A percentile compares a stretch with the other conserved stretches of the same genome.
These are phyloP conservation scores for Kurtzmaniella cleridarum DNA, from an alignment of 805 yeast species.

Conservation along the genomic window DNA sequence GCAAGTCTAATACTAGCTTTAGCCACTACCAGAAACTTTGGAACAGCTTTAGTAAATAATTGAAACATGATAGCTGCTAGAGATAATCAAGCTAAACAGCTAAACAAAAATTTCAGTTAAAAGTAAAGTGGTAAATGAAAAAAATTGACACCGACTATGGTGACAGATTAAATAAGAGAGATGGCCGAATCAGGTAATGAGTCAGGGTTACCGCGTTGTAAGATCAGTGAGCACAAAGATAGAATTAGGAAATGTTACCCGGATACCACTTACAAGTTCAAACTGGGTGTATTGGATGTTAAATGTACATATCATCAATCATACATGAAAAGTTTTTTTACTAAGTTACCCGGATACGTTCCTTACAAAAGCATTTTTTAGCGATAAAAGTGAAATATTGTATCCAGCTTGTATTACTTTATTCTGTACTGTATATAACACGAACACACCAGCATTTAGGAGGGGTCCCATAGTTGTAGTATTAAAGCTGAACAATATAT, in stretches of 20 bases:
- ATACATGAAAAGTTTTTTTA: too few relatives aligned
- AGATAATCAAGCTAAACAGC: too few relatives aligned
- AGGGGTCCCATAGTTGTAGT: too few relatives aligned
- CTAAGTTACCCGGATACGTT: too few relatives aligned
- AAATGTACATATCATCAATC: not conserved
- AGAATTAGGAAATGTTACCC: slow-evolving; percentile 1
- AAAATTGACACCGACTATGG: slow-evolving; percentile 3
- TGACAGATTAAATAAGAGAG: not conserved
- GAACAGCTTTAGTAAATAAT: not conserved
- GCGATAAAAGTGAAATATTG: too few relatives aligned
- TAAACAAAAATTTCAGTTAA: too few relatives aligned
- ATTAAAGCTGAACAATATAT: too few relatives aligned
- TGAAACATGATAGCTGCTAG: not conserved
- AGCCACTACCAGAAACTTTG: not conserved
- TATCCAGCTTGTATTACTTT: too few relatives aligned
- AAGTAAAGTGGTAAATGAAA: slow-evolving; percentile 3
- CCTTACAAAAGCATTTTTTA: too few relatives aligned
- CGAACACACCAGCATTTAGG: too few relatives aligned
- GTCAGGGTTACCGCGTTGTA: slow-evolving; percentile 29
- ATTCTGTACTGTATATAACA: too few relatives aligned
- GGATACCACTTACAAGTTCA: not conserved
- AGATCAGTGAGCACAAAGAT: slow-evolving; percentile 14
- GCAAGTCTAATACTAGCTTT: slow-evolving; percentile 2
- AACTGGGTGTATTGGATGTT: slow-evolving; percentile 1
- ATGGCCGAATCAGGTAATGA: slow-evolving; percentile 26